phyloP scores from a whole-genome alignment of 345 rosid genomes.

The Arabidopsis suecica region DNA sequence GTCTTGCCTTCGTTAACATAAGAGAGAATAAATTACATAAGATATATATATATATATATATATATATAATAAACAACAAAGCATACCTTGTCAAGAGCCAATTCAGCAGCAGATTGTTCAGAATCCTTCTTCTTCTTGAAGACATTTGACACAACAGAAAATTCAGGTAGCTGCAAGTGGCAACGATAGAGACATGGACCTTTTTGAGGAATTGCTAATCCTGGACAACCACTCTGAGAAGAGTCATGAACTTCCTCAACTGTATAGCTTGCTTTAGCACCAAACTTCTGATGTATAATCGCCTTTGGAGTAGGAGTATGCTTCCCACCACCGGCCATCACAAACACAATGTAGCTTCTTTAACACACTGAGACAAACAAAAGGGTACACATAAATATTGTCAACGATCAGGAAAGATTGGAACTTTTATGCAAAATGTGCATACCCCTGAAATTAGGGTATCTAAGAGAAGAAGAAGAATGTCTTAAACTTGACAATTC shows the following conservation, averaged over 20 bases:
- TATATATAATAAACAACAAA: background rate
- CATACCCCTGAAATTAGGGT: background rate
- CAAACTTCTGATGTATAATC: slow-evolving; percentile 73
- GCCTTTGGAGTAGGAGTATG: slow-evolving; percentile 74
- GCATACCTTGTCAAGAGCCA: slow-evolving; percentile 76
- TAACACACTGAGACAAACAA: slow-evolving; percentile 24
- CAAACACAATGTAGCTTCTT: slow-evolving; percentile 37
- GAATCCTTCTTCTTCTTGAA: slow-evolving; percentile 88
- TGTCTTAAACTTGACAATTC: background rate
- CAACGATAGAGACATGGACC: slow-evolving; percentile 81
- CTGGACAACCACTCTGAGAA: slow-evolving; percentile 76
- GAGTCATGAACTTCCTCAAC: slow-evolving; percentile 75
- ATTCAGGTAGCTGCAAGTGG: slow-evolving; percentile 79
- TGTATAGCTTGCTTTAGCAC: slow-evolving; percentile 62
- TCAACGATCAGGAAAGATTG: slow-evolving; percentile 9
- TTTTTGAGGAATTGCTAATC: slow-evolving; percentile 75
- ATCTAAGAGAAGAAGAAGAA: background rate
- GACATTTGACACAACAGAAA: slow-evolving; percentile 60
- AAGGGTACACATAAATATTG: slow-evolving; percentile 3
- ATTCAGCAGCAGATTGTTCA: slow-evolving; percentile 90
- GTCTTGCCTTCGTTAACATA: slow-evolving; percentile 14
- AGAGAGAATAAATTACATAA: slow-evolving; percentile 6
- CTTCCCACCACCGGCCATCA: slow-evolving; percentile 50
- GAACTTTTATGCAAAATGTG: slow-evolving; percentile 22
- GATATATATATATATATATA: slow-evolving; percentile 17